Percentiles rank a stretch among this genome's conserved stretches.
Evolutionary conservation across 2,329 filamentous ascomycete species (phyloP).

Genomic region (Botryotinia globosa): DNA sequence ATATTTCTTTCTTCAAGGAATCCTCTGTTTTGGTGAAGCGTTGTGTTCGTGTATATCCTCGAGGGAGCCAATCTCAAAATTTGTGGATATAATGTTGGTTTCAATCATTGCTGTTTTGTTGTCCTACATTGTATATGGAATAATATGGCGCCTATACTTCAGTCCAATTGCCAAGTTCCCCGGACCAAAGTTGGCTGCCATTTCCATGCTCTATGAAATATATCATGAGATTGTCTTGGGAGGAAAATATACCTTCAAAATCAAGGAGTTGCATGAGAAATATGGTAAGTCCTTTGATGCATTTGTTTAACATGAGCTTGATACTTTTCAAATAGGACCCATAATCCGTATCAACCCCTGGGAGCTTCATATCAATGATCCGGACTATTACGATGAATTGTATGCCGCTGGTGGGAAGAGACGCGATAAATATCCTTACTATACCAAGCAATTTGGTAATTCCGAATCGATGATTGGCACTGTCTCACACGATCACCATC

Average conservation of each 20-base stretch:
- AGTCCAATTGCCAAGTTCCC: constrained; percentile 38
- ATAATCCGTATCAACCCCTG: constrained; percentile 41
- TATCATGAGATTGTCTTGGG: constrained; percentile 46
- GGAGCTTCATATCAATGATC: constrained; percentile 42
- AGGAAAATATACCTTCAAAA: constrained; percentile 45
- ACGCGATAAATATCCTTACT: constrained; percentile 24
- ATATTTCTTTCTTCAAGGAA: neutral
- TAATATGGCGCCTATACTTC: constrained; percentile 37
- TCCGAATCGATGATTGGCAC: constrained; percentile 22
- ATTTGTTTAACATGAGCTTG: neutral
- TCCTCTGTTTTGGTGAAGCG: neutral
- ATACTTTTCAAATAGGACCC: constrained; percentile 23
- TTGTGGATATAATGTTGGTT: neutral
- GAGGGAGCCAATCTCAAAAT: neutral
- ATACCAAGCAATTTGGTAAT: constrained; percentile 17
- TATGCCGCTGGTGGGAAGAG: constrained; percentile 34
- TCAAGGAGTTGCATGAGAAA: constrained; percentile 43
- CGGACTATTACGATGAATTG: constrained; percentile 43
- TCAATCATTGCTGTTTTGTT: neutral
- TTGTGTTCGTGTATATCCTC: neutral
- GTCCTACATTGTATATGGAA: constrained; percentile 12
- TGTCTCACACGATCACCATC: constrained; percentile 27
- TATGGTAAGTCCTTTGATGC: constrained; percentile 36
- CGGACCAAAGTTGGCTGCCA: constrained; percentile 38
- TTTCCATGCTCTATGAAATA: constrained; percentile 33